These are phyloP conservation scores for Acidiella bohemica DNA, from an alignment of 495 filamentous ascomycete genomes.

Conservation along the genomic window DNA sequence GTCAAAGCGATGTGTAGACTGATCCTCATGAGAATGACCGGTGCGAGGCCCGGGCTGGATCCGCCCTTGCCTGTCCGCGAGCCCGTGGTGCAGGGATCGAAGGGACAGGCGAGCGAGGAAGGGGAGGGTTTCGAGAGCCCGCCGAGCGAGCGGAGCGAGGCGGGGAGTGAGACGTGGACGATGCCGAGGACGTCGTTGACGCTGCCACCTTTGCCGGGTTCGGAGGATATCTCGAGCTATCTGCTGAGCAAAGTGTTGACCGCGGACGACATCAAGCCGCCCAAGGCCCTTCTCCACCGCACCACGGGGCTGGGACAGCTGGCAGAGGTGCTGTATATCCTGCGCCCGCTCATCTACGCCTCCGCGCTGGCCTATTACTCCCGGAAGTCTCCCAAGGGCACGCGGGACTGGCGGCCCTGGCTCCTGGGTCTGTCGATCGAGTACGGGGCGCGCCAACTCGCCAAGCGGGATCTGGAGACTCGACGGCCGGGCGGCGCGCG, in stretches of 20 bases:
- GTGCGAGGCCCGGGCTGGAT: constrained; percentile 67
- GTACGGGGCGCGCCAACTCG: constrained; percentile 71
- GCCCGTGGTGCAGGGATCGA: constrained; percentile 28
- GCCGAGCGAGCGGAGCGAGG: constrained; percentile 27
- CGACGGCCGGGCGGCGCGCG: constrained; percentile 51
- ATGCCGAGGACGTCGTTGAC: constrained; percentile 88
- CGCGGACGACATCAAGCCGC: constrained; percentile 89
- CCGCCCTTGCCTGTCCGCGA: constrained; percentile 82
- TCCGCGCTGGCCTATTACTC: constrained; percentile 61
- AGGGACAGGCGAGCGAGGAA: constrained; percentile 29
- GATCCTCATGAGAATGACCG: constrained; percentile 69
- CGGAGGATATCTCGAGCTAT: constrained; percentile 67
- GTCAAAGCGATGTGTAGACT: constrained; percentile 80
- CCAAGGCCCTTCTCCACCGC: constrained; percentile 64
- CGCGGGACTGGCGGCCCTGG: constrained; percentile 70
- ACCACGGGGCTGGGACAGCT: constrained; percentile 57
- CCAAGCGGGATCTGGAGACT: constrained; percentile 56
- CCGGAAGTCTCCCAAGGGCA: constrained; percentile 28
- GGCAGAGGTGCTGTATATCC: constrained; percentile 80
- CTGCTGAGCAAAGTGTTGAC: constrained; percentile 84
- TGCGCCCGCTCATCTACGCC: constrained; percentile 81
- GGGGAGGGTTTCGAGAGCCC: constrained; percentile 17
- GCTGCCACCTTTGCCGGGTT: constrained; percentile 66
- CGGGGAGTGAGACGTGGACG: constrained; percentile 49
- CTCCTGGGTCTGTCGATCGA: constrained; percentile 76